Evolutionary conservation across 371 early-diverging fungal species (phyloP).

Genomic region (Synchytrium microbalum): DNA sequence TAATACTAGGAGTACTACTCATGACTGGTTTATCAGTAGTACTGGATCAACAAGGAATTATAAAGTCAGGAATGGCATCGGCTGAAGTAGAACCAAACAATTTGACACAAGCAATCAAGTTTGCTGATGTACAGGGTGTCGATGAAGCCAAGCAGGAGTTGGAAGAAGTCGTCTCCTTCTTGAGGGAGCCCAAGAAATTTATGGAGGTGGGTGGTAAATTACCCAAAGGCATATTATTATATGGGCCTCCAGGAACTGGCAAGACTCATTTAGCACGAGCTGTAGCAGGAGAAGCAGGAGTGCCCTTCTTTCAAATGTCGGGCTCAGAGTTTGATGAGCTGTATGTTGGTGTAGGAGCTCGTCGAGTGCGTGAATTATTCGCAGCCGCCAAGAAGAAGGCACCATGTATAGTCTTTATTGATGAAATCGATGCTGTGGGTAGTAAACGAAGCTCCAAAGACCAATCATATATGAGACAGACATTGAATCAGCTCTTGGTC

Average conservation of each 20-base stretch:
- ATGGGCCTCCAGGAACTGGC: constrained; percentile 99
- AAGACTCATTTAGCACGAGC: constrained; percentile 59
- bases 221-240: constrained; percentile 91
- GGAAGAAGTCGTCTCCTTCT: constrained; percentile 89
- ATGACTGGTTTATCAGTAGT: constrained; percentile 43
- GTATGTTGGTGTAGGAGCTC: constrained; percentile 97
- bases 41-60: constrained; percentile 42
- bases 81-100: constrained; percentile 46
- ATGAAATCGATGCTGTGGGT: constrained; percentile 98
- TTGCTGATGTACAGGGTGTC: constrained; percentile 93
- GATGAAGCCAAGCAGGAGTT: constrained; percentile 96
- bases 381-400: constrained; percentile 90
- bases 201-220: constrained; percentile 88
- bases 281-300: constrained; percentile 77
- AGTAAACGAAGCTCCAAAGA: constrained; percentile 91
- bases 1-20: constrained; percentile 33
- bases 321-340: constrained; percentile 97
- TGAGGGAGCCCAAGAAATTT: constrained; percentile 86
- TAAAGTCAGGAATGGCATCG: constrained; percentile 33
- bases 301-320: constrained; percentile 95
- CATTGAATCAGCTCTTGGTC: constrained; percentile 91
- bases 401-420: constrained; percentile 99
- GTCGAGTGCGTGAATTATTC: constrained; percentile 61
- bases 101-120: constrained; percentile 50
- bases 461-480: constrained; percentile 89